Percentiles rank a stretch among this genome's conserved stretches.
phyloP scores from a whole-genome alignment of 345 rosid genomes.

The Populus tremula region DNA sequence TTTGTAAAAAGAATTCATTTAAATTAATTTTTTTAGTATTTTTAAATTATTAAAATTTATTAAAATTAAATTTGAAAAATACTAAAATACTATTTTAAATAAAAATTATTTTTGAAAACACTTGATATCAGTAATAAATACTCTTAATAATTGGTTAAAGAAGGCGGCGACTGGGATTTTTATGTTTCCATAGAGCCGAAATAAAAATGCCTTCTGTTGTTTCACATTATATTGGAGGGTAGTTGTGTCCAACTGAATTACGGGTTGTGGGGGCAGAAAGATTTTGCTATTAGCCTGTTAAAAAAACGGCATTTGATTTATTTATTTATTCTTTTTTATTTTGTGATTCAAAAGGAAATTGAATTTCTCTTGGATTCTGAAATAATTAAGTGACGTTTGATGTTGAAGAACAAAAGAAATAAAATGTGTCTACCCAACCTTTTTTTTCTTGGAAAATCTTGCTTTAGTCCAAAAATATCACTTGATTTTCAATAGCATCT shows the following conservation, averaged over 20 bases:
- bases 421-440: background rate
- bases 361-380: background rate
- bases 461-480: background rate
- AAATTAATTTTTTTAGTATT: too few relatives aligned
- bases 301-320: background rate
- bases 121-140: too few relatives aligned
- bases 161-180: background rate
- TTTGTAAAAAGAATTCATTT: too few relatives aligned
- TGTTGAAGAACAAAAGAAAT: background rate
- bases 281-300: background rate
- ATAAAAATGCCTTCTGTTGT: background rate
- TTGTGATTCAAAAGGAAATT: background rate
- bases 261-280: background rate
- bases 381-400: background rate
- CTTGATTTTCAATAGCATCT: too few relatives aligned
- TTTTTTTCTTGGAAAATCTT: too few relatives aligned
- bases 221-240: background rate
- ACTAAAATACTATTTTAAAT: too few relatives aligned
- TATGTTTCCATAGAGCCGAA: background rate
- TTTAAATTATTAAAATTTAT: too few relatives aligned
- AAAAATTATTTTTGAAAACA: too few relatives aligned
- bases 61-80: too few relatives aligned
- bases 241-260: background rate
- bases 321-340: background rate
- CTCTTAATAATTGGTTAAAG: background rate